These are phyloP conservation scores for Cucumis sativus DNA, from an alignment of 306 rosid genomes.

Conservation along the genomic window Cucumber_9930_V3 NC_026660.2:5965001-5965500, in stretches of 20 bases:
- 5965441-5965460: conserved; percentile 77
- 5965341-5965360: neutral
- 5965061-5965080: conserved; percentile 9
- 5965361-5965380: neutral
- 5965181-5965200: neutral
- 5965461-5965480: conserved; percentile 54
- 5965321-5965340: neutral
- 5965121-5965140: neutral
- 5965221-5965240: neutral
- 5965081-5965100: neutral
- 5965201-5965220: neutral
- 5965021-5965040: conserved; percentile 47
- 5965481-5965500: conserved; percentile 77
- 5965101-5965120: neutral
- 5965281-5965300: neutral
- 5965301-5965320: neutral
- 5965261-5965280: neutral
- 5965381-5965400: neutral
- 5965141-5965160: neutral
- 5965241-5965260: neutral
- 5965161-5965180: neutral
- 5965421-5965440: conserved; percentile 53
- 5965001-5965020: conserved; percentile 32
- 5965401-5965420: neutral
- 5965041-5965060: conserved; percentile 70